Evolutionary conservation across 352 stramenopile species (phyloP), one percentile per base, ranked within the genome.

Genomic region (Vaucheria bursata): DNA sequence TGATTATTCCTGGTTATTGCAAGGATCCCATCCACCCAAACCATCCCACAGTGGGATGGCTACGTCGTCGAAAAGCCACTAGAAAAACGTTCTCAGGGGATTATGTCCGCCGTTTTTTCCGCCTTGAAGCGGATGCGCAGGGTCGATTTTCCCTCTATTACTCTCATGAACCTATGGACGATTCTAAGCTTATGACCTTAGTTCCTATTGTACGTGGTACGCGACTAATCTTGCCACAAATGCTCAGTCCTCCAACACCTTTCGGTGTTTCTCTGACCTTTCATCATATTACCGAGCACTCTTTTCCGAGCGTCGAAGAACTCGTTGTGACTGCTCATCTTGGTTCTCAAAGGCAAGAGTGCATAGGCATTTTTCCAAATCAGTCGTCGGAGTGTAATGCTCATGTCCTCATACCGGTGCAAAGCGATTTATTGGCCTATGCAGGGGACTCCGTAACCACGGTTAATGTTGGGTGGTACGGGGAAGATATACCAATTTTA

Each of bases 391-490:
- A 68, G 53, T 68, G 34, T 7, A 7, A 7, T 34, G 53, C 2
- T 2, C 53, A 68, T 31, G 31, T 68, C 2, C 53, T 68, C 2
- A 2, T 68, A 34, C 53, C 53, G 31, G 53, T 68, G 53, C 53
- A 2, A 2, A 2, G 31, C 2, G 53, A 68, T 34, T 34, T 68
- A n/a, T 39, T 80, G 2, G 29, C 65, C n/a, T 32, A 80, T 31
- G 68, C 68, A 7, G 49, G 72, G 37, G 29, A 45, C 35, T 77
- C 65, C 35, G 75, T 80, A 5, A 38, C 59, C 18, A 80, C 75
- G 12, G 75, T 70, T 6, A 80, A 80, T 37, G 31, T 80, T 29
- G 75, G 75, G 0, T 80, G 75, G 75, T 80, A 77, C n/a, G 75
- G 75, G 4, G 75, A 80, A 45, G 75, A 80, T 33, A 64, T 80